Evolutionary conservation across 176 grass and related monocot species (phyloP).

Genomic region (Aegilops tauschii): DNA sequence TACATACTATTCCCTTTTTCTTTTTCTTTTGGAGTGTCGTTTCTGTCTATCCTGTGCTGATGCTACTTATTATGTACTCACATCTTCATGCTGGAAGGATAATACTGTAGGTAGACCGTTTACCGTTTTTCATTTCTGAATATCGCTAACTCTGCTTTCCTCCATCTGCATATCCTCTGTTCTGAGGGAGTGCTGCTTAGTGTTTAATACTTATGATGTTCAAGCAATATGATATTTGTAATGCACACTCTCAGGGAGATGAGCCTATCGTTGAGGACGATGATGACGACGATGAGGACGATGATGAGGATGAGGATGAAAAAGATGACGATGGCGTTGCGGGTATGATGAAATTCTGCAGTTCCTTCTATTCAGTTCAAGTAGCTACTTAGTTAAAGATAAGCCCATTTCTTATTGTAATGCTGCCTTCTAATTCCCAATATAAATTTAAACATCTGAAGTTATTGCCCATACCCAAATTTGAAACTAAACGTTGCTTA

Average conservation of each 20-base stretch:
- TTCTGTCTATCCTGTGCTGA: neutral
- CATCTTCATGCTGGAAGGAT: neutral
- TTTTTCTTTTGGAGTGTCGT: neutral
- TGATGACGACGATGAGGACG: conserved; percentile 20
- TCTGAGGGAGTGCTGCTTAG: neutral
- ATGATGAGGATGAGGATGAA: conserved; percentile 38
- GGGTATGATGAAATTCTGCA: conserved; percentile 13
- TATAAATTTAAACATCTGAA: neutral
- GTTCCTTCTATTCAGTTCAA: neutral
- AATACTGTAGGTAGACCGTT: neutral
- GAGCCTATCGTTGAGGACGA: conserved; percentile 45
- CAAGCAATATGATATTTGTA: neutral
- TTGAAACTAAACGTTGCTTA: neutral
- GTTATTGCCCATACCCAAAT: neutral
- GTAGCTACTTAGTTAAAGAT: neutral
- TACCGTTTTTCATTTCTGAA: neutral
- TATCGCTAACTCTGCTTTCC: neutral
- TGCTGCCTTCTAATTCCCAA: neutral
- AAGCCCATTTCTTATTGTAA: neutral
- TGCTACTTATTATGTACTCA: neutral
- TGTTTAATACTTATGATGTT: neutral
- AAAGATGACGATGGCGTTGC: conserved; percentile 27
- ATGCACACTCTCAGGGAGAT: conserved; percentile 26
- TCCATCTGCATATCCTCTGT: neutral
- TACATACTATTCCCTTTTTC: neutral